Evolutionary conservation across 306 rosid genomes (phyloP), one percentile per base, ranked within the genome.

Genomic region (Arachis stenosperma): DNA sequence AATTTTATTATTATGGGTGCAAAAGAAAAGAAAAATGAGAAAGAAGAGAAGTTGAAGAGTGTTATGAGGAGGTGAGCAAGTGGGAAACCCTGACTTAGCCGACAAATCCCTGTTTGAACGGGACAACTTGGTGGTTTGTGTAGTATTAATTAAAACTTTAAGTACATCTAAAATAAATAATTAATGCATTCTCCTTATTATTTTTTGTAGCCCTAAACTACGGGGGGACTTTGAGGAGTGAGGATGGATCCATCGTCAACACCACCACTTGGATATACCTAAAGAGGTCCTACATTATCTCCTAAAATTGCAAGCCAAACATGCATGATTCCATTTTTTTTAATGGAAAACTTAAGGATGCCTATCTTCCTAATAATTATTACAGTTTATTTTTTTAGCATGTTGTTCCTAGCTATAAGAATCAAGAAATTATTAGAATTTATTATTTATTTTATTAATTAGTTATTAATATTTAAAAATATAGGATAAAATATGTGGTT

Each of bases 41-140:
- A 33, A 6, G 5, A 17, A 10, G 30, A 65, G 61, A 17, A 67
- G 75, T 74, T 59, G 51, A 47, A 39, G 44, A 51, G 56, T 76
- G 78, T 11, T 48, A 22, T 22, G 46, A 30, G 65, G 39, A 48
- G 33, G 4, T 58, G 75, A 14, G 30, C 6, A 11, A 74, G 46
- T 74, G 59, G 13, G 69, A 77, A 67, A 71, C 81, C 83, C 85
- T 78, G 82, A 76, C 85, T 67, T 17, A 74, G 65, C 81, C 75
- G 84, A 87, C 90, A 85, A 80, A 75, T 77, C 84, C 88, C 91
- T 74, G 70, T 71, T 67, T 65, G 30, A 72, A 71, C 41, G 90
- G 86, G 40, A 74, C 86, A 56, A 79, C 77, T 84, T 72, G 83
- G 69, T 74, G 54, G 58, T 51, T 69, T 17, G 52, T 76, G 81